Conservation (phyloP, 2,329 filamentous ascomycete genomes). For the Corynespora cassiicola region DNA sequence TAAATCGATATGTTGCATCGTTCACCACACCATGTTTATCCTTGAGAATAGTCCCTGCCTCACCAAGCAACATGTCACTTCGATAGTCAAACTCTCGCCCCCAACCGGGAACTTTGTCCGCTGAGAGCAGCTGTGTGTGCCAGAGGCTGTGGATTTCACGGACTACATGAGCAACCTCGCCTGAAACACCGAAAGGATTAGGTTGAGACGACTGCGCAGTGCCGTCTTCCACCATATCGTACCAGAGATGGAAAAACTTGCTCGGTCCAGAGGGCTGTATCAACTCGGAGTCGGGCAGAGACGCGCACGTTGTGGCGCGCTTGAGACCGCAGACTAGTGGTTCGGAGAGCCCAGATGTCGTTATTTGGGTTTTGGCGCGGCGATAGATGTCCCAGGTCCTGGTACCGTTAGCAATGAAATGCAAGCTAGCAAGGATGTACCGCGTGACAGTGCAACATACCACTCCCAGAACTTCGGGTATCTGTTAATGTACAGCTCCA, state of each 20-base stretch:
- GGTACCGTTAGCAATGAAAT: not conserved
- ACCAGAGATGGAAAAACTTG: constrained; percentile 6
- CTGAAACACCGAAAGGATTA: not conserved
- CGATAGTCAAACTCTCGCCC: constrained; percentile 4
- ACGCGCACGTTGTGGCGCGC: not conserved
- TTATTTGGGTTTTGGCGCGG: constrained; percentile 2
- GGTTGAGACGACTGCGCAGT: not conserved
- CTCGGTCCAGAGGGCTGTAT: too few relatives aligned
- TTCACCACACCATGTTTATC: not conserved
- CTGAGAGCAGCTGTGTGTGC: constrained; percentile 1
- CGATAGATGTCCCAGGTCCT: constrained; percentile 7
- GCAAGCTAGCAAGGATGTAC: too few relatives aligned
- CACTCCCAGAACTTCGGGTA: constrained; percentile 9
- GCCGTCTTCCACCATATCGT: constrained; percentile 6
- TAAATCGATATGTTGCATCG: constrained; percentile 5
- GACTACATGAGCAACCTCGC: constrained; percentile 1
- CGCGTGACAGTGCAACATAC: too few relatives aligned
- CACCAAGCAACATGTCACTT: constrained; percentile 1
- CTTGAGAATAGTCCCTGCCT: constrained; percentile 1
- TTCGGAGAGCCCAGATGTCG: constrained; percentile 1
- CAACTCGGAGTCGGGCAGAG: not conserved
- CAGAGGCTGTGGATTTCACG: constrained; percentile 4
- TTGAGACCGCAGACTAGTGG: constrained; percentile 4
- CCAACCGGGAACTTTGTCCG: constrained; percentile 5
- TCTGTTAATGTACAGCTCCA: constrained; percentile 4